phyloP scores from a whole-genome alignment of 2,329 filamentous ascomycete species.

The Trichoderma gracile region DNA sequence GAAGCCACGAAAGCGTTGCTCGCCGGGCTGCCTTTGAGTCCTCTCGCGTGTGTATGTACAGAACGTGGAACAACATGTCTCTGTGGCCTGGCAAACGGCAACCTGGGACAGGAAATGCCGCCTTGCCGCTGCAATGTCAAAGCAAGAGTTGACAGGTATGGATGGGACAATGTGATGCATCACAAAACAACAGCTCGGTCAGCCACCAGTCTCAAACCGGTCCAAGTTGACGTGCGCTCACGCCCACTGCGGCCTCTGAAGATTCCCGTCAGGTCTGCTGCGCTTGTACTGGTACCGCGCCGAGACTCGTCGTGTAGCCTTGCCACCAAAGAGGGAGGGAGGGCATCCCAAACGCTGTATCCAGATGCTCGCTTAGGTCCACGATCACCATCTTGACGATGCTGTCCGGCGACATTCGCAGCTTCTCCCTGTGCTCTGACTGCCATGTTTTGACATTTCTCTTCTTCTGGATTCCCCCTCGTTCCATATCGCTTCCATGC shows the following conservation, averaged over 20 bases:
- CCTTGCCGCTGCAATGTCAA: neutral
- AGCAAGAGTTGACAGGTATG: neutral
- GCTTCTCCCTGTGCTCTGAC: neutral
- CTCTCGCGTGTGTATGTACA: too few species aligned
- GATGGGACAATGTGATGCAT: constrained; percentile 13
- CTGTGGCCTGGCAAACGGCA: neutral
- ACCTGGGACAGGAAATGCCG: neutral
- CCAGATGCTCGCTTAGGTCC: constrained; percentile 7
- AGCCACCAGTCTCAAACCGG: constrained; percentile 3
- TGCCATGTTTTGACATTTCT: neutral
- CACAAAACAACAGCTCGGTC: constrained; percentile 9
- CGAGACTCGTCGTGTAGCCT: neutral
- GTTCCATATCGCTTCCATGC: too few species aligned
- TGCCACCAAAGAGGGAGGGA: neutral
- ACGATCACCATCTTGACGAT: neutral
- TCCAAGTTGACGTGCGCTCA: neutral
- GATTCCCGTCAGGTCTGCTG: neutral
- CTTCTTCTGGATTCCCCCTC: too few species aligned
- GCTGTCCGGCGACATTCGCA: too few species aligned
- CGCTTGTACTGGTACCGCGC: constrained; percentile 1
- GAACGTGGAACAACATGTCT: neutral
- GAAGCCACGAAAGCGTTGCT: too few species aligned
- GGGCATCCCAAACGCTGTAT: neutral
- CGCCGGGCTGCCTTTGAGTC: too few species aligned
- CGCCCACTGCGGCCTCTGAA: neutral